Base-by-base conservation (phyloP, 108 stramenopile species). In the Cyclostephanos tholiformis region DNA sequence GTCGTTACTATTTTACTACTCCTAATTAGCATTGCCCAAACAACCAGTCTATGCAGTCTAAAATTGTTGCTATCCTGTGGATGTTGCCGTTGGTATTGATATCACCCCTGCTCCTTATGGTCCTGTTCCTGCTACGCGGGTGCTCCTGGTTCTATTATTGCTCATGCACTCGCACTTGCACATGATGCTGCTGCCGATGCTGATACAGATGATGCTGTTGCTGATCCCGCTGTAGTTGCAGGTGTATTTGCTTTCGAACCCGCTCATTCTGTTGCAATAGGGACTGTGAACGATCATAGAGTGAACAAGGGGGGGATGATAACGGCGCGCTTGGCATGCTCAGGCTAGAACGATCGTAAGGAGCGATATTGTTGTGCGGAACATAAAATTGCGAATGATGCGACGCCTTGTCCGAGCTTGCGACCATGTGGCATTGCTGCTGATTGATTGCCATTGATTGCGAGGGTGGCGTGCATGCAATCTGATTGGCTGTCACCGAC, bases 181-280 rank as follows among this genome's bases (percentile, higher is more conserved):
- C n/a, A n/a, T 53, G 25, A 6, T 22, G 52, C 52, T 25, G 52
- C 19, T 6, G 52, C 25, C n/a, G n/a, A n/a, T n/a, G n/a, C n/a
- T n/a, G n/a, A n/a, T 6, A 36, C 38, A 38, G 35, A 6, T 68
- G 51, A 2, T 68, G 67, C 4, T 25, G 35, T 55, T 26, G 65
- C n/a, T 66, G 46, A 29, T 53, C 35, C 23, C 36, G 67, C 27
- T 57, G 67, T 4, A 13, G 53, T 67, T 67, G 67, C 6, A 27
- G 53, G n/a, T 52, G 53, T 29, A 27, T n/a, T 38, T 17, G 48
- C 9, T 36, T 51, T 25, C 35, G 52, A 20, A 55, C n/a, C n/a
- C 38, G 20, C 1, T 41, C 41, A 7, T 55, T 13, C 19, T 55
- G 52, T 22, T 56, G 19, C 39, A 36, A 16, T 16, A 41, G 35